A percentile compares a stretch with the other conserved stretches of the same genome.
Evolutionary conservation across 805 yeast genomes (phyloP).

Genomic region (Saccharomycopsis sp.): DNA sequence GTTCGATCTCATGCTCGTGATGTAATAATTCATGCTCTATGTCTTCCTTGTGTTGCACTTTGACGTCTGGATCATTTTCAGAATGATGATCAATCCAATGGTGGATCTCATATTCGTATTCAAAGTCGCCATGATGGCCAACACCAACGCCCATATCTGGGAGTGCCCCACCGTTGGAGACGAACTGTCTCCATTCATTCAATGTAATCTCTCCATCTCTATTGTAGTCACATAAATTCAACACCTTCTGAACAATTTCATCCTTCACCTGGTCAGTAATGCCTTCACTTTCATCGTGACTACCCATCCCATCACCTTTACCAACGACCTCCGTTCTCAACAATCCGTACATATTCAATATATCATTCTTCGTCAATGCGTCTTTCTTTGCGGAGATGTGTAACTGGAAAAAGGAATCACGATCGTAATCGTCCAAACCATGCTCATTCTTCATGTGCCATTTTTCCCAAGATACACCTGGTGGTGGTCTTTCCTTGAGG

Average conservation of each 20-base stretch:
- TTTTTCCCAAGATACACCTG: conserved; percentile 58
- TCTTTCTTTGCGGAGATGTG: conserved; percentile 67
- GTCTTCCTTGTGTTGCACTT: conserved; percentile 76
- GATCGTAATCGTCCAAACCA: conserved; percentile 61
- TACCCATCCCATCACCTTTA: conserved; percentile 84
- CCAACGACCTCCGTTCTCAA: conserved; percentile 67
- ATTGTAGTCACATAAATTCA: conserved; percentile 55
- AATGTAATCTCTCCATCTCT: conserved; percentile 54
- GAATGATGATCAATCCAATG: conserved; percentile 83
- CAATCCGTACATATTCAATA: conserved; percentile 74
- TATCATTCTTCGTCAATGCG: conserved; percentile 48
- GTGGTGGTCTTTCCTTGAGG: conserved; percentile 36
- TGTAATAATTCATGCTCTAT: conserved; percentile 77
- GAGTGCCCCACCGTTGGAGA: conserved; percentile 54
- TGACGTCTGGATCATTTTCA: conserved; percentile 74
- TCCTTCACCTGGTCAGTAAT: conserved; percentile 46
- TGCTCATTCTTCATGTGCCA: conserved; percentile 94
- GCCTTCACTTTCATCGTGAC: conserved; percentile 55
- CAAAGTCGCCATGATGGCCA: conserved; percentile 82
- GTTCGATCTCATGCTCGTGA: conserved; percentile 80
- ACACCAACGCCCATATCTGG: conserved; percentile 93
- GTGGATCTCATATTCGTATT: conserved; percentile 86
- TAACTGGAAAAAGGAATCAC: conserved; percentile 65
- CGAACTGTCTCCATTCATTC: conserved; percentile 63
- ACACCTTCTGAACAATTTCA: conserved; percentile 42